A percentile compares a stretch with the other conserved stretches of the same genome.
Evolutionary conservation across 352 stramenopile genomes (phyloP).

Genomic region (Pythium monospermum): DNA sequence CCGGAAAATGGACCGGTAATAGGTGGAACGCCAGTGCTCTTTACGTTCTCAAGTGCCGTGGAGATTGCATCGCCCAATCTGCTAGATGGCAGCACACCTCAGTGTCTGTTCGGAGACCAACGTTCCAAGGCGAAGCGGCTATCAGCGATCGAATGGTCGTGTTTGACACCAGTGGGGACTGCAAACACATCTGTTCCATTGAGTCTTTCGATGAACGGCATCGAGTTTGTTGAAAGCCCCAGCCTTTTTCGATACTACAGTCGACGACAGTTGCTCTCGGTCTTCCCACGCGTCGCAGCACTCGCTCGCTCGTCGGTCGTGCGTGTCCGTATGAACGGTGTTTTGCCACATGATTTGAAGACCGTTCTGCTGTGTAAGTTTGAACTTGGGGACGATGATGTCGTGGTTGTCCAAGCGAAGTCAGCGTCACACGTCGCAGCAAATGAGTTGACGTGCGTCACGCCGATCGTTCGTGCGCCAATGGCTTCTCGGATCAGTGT

Average conservation of each 20-base stretch:
- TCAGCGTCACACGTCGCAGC: neutral
- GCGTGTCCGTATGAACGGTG: constrained; percentile 1
- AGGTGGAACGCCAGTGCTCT: constrained; percentile 13
- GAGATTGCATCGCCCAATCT: neutral
- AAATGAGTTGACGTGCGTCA: constrained; percentile 1
- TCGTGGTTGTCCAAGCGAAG: neutral
- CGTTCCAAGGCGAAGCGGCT: neutral
- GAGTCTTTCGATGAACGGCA: constrained; percentile 9
- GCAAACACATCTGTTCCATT: constrained; percentile 5
- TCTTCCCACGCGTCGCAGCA: constrained; percentile 6
- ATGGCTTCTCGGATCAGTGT: neutral
- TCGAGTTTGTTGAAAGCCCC: constrained; percentile 4
- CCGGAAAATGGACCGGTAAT: constrained; percentile 2
- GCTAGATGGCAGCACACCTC: neutral
- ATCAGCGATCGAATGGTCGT: constrained; percentile 11
- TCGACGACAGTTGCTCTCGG: neutral
- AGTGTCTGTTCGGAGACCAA: constrained; percentile 10
- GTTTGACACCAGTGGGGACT: neutral
- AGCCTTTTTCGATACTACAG: constrained; percentile 3
- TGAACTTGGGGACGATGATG: neutral
- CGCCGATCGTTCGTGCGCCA: neutral
- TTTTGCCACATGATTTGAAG: neutral
- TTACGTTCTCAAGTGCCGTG: constrained; percentile 12
- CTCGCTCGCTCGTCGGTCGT: neutral
- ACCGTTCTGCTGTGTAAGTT: neutral